Conservation (phyloP, 2,329 filamentous ascomycete species). For the Ophiobolus disseminans region DNA sequence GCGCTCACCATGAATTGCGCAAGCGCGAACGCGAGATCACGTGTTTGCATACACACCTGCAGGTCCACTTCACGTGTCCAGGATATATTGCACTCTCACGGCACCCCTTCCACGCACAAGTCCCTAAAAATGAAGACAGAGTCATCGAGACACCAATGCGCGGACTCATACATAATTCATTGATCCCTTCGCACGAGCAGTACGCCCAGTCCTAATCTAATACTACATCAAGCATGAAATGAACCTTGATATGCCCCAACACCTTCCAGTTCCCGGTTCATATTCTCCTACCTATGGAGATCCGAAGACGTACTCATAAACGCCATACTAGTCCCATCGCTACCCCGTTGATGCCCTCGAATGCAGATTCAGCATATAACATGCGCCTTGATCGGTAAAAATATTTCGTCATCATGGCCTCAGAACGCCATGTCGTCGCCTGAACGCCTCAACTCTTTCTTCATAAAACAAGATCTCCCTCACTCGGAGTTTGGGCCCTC, state of each 20-base stretch:
- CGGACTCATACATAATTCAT: neutral
- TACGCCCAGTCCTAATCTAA: conserved; percentile 2
- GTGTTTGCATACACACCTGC: too few relatives aligned
- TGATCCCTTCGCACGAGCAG: neutral
- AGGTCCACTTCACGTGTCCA: too few relatives aligned
- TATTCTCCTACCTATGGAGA: too few relatives aligned
- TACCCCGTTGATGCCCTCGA: conserved; percentile 9
- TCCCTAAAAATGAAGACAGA: too few relatives aligned
- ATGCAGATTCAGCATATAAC: neutral
- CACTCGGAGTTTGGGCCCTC: conserved; percentile 65
- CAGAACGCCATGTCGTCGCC: conserved; percentile 66
- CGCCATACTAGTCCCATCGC: conserved; percentile 16
- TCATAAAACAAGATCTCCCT: conserved; percentile 85
- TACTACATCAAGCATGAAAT: conserved; percentile 9
- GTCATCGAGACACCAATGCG: too few relatives aligned
- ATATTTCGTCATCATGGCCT: conserved; percentile 38
- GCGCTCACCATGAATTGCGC: conserved; percentile 16
- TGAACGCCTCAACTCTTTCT: conserved; percentile 78
- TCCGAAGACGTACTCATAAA: too few relatives aligned
- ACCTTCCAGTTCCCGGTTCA: too few relatives aligned
- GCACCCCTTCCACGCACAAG: too few relatives aligned
- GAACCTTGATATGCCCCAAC: conserved; percentile 20
- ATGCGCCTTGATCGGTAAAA: neutral
- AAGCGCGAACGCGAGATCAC: conserved; percentile 19
- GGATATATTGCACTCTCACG: too few relatives aligned